Conservation (phyloP, 1,284 basidiomycete genomes). For the Marasmius fiardii region DNA sequence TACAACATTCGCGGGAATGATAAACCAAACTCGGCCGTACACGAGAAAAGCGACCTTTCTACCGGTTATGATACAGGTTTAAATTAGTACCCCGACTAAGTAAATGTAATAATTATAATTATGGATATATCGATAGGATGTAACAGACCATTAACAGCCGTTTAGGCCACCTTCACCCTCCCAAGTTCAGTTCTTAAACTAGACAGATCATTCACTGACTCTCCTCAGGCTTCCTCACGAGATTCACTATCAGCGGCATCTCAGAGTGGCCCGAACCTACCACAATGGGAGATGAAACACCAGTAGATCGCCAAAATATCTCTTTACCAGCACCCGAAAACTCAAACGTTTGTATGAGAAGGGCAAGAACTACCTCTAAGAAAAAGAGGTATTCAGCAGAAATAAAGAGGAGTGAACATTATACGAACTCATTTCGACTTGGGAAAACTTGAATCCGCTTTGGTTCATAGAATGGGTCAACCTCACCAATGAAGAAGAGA, state of each 20-base stretch:
- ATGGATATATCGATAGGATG: too few relatives aligned
- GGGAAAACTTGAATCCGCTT: constrained; percentile 15
- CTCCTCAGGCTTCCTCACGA: too few relatives aligned
- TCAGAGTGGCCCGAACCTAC: not conserved
- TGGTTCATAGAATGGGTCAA: not conserved
- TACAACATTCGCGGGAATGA: too few relatives aligned
- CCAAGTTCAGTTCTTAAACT: too few relatives aligned
- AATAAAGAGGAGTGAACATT: not conserved
- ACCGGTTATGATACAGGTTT: too few relatives aligned
- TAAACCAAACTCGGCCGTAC: too few relatives aligned
- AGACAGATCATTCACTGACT: too few relatives aligned
- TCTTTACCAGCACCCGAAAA: not conserved
- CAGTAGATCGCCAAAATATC: not conserved
- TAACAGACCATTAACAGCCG: too few relatives aligned
- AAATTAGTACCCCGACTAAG: too few relatives aligned
- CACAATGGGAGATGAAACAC: not conserved
- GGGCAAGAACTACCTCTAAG: not conserved
- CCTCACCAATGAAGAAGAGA: not conserved
- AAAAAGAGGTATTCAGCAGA: not conserved
- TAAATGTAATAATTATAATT: too few relatives aligned
- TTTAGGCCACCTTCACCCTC: too few relatives aligned
- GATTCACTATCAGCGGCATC: not conserved
- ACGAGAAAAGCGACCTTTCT: too few relatives aligned
- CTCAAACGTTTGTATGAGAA: not conserved
- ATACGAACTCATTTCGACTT: constrained; percentile 16